Conservation (phyloP, 352 stramenopile species). For the Peronosclerospora sorghi region DNA sequence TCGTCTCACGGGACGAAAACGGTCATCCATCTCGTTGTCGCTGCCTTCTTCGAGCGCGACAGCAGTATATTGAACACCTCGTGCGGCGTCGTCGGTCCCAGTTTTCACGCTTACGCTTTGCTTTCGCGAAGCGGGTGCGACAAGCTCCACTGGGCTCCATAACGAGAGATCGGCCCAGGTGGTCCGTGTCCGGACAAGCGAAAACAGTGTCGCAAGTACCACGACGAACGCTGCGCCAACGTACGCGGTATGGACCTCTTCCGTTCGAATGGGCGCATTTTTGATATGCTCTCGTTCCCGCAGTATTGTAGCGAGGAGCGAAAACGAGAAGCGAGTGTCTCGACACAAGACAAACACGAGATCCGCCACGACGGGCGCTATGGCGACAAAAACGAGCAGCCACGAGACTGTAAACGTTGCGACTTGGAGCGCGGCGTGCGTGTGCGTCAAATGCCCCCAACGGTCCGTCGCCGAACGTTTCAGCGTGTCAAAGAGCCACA, state of each 20-base stretch:
- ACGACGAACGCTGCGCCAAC: conserved; percentile 7
- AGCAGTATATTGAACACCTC: neutral
- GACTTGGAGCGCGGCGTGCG: neutral
- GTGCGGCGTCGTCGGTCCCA: neutral
- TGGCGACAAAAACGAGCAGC: conserved; percentile 15
- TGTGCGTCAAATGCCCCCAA: too few species aligned
- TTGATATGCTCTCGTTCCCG: conserved; percentile 23
- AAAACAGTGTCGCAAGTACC: conserved; percentile 7
- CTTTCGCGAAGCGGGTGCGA: neutral
- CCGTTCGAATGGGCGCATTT: conserved; percentile 17
- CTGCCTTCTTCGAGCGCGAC: neutral
- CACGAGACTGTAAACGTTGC: conserved; percentile 15
- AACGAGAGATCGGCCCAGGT: conserved; percentile 9
- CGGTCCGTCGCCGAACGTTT: too few species aligned
- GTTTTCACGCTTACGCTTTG: neutral
- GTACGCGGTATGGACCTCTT: conserved; percentile 25
- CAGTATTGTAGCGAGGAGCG: conserved; percentile 15
- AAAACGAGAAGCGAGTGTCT: conserved; percentile 29
- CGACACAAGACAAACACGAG: conserved; percentile 25
- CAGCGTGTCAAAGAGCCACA: conserved; percentile 21
- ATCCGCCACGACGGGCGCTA: conserved; percentile 24
- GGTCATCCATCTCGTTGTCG: too few species aligned
- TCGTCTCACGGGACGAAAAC: too few species aligned
- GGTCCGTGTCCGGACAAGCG: conserved; percentile 2
- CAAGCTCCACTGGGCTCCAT: conserved; percentile 9